Base-by-base conservation (phyloP, 352 stramenopile genomes). In the Globisporangium echinulatum region DNA sequence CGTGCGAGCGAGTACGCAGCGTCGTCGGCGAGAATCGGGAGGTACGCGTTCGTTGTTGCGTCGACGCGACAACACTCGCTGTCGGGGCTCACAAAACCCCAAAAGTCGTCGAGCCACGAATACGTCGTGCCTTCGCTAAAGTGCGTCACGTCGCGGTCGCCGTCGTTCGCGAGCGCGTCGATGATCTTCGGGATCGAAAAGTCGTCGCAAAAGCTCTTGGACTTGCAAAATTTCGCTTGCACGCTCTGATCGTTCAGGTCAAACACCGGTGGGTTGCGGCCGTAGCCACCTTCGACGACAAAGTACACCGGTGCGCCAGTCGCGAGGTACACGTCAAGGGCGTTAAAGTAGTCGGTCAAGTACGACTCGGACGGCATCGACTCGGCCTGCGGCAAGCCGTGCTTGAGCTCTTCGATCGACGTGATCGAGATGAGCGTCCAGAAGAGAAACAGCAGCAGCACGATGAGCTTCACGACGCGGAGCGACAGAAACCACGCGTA, bases 51-150 rank as follows among this genome's bases (percentile, higher is more conserved):
- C 14, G 74, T 68, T 19, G 58, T 60, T 4, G 44, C 36, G 38
- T 89, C 68, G 39, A 90, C 64, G 7, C 77, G 77, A 40, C 82
- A 92, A 56, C 82, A 92, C 59, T 88, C 82, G 46, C 50, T 85
- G 39, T 81, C 69, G 8, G 78, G 67, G 10, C 74, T 72, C 44
- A 79, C 63, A 66, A 90, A 92, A 5, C 62, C 49, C 80, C 80
- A 90, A 64, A 90, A 88, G 56, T 90, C 74, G 64, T 92, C 82
- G 17, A 90, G 64, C 82, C 82, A 92, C 42, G 82, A 92, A 36
- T 71, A 72, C 62, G 81, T 74, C 40, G 77, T 61, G 25, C 68
- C 68, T 2, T 70, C 61, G 52, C 73, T 77, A 43, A 89, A 74
- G 60, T 74, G 80, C 14, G 78, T 79, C 6, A 81, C 56, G 44